These are phyloP conservation scores for Mollisiaceae sp. DNA, from an alignment of 2,329 filamentous ascomycete species.

Conservation along the genomic window DNA sequence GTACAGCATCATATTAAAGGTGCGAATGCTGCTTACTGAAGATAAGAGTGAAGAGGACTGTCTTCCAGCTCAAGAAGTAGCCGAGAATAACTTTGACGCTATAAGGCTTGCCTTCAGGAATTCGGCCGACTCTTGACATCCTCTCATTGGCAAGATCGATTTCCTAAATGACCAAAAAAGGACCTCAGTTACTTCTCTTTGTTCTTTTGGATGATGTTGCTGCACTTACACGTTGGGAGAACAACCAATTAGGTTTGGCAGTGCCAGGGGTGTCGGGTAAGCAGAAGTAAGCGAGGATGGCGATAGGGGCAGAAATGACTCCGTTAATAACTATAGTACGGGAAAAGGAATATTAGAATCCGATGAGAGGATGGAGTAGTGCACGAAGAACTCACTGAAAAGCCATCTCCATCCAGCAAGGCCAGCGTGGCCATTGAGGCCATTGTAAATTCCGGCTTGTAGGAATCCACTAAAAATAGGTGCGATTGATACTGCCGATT, in stretches of 20 bases:
- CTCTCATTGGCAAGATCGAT: conserved; percentile 52
- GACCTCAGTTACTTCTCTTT: not conserved
- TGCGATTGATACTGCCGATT: conserved; percentile 59
- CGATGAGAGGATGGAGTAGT: not conserved
- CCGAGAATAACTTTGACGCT: conserved; percentile 59
- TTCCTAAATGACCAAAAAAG: conserved; percentile 42
- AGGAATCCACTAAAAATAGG: conserved; percentile 67
- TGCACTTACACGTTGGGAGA: conserved; percentile 23
- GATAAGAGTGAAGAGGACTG: conserved; percentile 28
- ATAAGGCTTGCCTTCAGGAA: conserved; percentile 49
- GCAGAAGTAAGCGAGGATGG: conserved; percentile 54
- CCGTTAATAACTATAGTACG: conserved; percentile 49
- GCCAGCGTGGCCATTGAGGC: conserved; percentile 49
- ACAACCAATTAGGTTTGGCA: conserved; percentile 46
- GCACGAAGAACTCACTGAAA: conserved; percentile 40
- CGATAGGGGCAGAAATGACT: conserved; percentile 58
- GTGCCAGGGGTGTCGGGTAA: conserved; percentile 52
- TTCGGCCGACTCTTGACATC: conserved; percentile 55
- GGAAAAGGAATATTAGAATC: not conserved
- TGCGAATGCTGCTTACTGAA: conserved; percentile 24
- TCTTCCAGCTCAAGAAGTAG: conserved; percentile 43
- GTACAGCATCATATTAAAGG: not conserved
- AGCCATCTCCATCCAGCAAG: conserved; percentile 55
- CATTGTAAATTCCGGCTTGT: conserved; percentile 48
- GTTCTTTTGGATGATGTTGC: not conserved